phyloP scores from a whole-genome alignment of 495 filamentous ascomycete genomes.

The Aspergillus kassunensis region DNA sequence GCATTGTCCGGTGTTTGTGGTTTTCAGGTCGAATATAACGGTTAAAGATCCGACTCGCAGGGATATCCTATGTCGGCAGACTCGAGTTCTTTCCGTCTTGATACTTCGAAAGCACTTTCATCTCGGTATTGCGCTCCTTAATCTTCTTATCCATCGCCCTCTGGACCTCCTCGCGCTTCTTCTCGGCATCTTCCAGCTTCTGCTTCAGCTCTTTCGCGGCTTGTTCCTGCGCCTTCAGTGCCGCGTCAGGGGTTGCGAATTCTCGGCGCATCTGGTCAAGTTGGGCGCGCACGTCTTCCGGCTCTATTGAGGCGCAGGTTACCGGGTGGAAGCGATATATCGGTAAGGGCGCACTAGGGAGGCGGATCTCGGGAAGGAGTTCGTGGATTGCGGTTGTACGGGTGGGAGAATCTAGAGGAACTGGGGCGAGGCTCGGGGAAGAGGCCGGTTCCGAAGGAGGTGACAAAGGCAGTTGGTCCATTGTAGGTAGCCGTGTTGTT shows the following conservation, averaged over 20 bases:
- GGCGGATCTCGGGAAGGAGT: constrained; percentile 36
- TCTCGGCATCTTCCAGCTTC: constrained; percentile 35
- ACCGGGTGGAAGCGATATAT: constrained; percentile 36
- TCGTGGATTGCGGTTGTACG: constrained; percentile 42
- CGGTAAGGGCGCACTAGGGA: constrained; percentile 32
- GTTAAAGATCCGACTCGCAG: not conserved
- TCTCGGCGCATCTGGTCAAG: constrained; percentile 38
- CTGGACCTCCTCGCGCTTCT: constrained; percentile 40
- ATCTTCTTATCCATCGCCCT: constrained; percentile 44
- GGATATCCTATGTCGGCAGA: constrained; percentile 25
- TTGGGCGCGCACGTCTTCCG: constrained; percentile 27
- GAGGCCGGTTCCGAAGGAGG: constrained; percentile 29
- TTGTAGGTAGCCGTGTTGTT: not conserved
- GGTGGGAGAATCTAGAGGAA: constrained; percentile 33
- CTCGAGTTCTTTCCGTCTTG: constrained; percentile 37
- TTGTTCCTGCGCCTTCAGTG: constrained; percentile 38
- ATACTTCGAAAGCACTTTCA: constrained; percentile 44
- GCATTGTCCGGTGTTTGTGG: not conserved
- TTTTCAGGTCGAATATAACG: not conserved
- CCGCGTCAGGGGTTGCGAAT: constrained; percentile 33
- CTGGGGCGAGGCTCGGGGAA: constrained; percentile 12
- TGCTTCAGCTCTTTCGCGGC: constrained; percentile 37
- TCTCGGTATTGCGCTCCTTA: constrained; percentile 43
- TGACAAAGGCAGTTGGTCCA: constrained; percentile 31
- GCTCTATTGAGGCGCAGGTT: constrained; percentile 35